These are phyloP conservation scores for Syzygium aromaticum DNA, from an alignment of 345 rosid species.

Conservation along the genomic window DNA sequence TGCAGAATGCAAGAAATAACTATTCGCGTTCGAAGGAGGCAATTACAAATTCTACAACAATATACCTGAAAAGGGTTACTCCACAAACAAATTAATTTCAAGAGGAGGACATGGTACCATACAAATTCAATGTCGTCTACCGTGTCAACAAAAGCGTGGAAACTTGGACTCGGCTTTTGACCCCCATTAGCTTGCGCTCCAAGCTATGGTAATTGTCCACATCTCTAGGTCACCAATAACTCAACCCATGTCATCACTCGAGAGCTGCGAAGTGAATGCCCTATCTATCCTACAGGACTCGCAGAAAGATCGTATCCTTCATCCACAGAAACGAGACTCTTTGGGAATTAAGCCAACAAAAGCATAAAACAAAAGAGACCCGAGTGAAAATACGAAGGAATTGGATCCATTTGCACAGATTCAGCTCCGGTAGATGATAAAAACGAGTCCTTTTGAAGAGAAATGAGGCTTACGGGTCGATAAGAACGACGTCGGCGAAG, in stretches of 20 bases:
- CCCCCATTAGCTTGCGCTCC: not conserved
- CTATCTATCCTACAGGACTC: not conserved
- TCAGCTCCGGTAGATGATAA: not conserved
- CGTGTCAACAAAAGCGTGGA: not conserved
- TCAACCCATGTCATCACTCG: not conserved
- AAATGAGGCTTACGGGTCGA: conserved; percentile 27
- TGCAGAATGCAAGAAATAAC: not conserved
- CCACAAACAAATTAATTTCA: not conserved
- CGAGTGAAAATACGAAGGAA: not conserved
- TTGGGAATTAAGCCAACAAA: not conserved
- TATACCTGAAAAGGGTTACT: not conserved
- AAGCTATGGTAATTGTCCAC: not conserved
- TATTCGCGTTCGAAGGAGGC: not conserved
- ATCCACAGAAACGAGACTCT: not conserved
- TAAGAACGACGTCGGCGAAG: conserved; percentile 26
- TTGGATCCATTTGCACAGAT: not conserved
- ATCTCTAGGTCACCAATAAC: not conserved
- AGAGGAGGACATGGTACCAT: not conserved
- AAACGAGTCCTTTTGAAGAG: not conserved
- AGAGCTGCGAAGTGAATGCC: not conserved
- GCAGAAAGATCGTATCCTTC: not conserved
- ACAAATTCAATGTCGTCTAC: not conserved
- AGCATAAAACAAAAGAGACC: not conserved
- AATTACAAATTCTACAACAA: not conserved
- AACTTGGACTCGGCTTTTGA: not conserved